Base-by-base conservation (phyloP, 1,139 yeast genomes). In the Suhomyces guaymorum region DNA sequence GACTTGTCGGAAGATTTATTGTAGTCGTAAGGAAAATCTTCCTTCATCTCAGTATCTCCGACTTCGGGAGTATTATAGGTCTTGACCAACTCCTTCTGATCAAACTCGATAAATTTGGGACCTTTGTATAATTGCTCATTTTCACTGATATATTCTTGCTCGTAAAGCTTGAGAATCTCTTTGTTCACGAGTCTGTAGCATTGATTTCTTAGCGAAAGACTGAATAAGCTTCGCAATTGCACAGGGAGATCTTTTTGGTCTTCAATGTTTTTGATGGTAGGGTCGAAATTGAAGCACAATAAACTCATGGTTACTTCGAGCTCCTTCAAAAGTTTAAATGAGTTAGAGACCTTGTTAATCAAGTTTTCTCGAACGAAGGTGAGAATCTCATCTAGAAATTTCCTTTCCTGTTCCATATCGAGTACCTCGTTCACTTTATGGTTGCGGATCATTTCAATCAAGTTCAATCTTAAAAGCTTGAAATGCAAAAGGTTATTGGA, bases 231-330 rank as follows among this genome's bases (percentile, higher is more conserved):
- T 27, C 71, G 60, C 43, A 82, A 57, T 42, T 73, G 77, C 17
- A 63, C 63, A 0, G 89, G 89, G 24, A 82, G 52, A 39, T 66
- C 73, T 28, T 58, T 56, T 44, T 66, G 70, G 14, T 64, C 66
- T 22, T 59, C 62, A 4, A 63, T 51, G 15, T 61, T 53, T 17
- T 54, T 55, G 5, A 55, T 39, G 3, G 45, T 37, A n/a, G 71
- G 62, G 40, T 69, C 74, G 45, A 70, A 69, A 33, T 57, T 63
- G 46, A 79, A 78, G 47, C 85, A 80, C 20, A 83, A 61, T 33
- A 80, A 63, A 35, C 88, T 80, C 87, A 83, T 82, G 7, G 87
- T 78, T 22, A 80, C 61, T 50, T 83, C 90, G 42, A 83, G 61
- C 45, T 82, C 87, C 41, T 76, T 74, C 57, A 82, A 51, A 61